phyloP scores from a whole-genome alignment of 495 filamentous ascomycete genomes.

The Tuber aestivum region DNA sequence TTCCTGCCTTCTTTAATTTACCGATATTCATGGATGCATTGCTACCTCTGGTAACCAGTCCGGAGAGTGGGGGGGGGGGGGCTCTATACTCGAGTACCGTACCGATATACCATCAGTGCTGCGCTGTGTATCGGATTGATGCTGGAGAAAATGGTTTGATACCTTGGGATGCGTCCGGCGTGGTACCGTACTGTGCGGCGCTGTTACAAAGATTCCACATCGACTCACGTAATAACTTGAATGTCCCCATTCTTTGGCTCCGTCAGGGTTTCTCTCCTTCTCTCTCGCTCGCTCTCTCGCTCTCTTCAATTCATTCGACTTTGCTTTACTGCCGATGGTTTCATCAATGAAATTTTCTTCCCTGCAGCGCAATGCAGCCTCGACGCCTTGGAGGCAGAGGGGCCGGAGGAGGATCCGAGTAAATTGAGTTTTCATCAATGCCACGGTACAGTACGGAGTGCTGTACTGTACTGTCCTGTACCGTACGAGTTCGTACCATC shows the following conservation, averaged over 20 bases:
- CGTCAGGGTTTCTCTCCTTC: background rate
- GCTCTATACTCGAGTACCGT: too few species aligned
- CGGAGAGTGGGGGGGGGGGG: background rate
- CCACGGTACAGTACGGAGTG: background rate
- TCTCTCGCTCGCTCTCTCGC: background rate
- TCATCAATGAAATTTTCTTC: background rate
- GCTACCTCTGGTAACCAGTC: background rate
- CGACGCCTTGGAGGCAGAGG: background rate
- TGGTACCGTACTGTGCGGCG: background rate
- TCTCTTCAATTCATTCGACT: background rate
- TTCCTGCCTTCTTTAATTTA: slow-evolving; percentile 4
- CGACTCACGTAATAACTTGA: background rate
- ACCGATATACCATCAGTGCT: background rate
- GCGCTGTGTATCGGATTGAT: background rate
- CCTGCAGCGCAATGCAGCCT: background rate
- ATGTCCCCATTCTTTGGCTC: background rate
- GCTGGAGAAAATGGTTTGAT: slow-evolving; percentile 4
- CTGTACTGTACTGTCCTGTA: too few species aligned
- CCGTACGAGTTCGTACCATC: background rate
- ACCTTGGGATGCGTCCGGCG: background rate
- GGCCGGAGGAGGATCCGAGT: background rate
- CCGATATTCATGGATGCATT: slow-evolving; percentile 2
- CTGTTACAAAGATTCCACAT: background rate
- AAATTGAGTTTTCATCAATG: background rate
- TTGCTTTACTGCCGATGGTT: background rate